These are phyloP conservation scores for Cladosporium sphaerospermum DNA, from an alignment of 2,329 filamentous ascomycete species.

Conservation along the genomic window DNA sequence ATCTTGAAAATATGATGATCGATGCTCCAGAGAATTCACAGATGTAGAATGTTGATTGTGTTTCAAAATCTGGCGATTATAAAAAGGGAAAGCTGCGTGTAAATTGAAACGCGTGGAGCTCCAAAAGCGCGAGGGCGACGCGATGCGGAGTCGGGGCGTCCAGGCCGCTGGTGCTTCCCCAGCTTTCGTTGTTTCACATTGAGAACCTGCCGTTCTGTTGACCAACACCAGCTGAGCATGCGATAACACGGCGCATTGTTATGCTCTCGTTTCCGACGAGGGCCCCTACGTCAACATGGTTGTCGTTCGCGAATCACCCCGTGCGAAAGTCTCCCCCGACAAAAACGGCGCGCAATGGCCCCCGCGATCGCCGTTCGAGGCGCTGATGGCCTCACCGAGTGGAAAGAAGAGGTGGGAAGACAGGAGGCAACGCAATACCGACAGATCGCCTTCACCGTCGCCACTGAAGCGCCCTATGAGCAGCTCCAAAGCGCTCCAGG, in stretches of 20 bases:
- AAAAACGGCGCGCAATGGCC: conserved; percentile 49
- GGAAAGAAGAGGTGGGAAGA: conserved; percentile 71
- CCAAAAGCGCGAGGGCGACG: not conserved
- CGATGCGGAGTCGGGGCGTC: not conserved
- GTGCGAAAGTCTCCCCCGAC: conserved; percentile 38
- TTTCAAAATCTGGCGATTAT: too few species aligned
- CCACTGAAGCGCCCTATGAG: conserved; percentile 33
- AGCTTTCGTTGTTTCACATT: conserved; percentile 2
- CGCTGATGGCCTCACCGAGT: conserved; percentile 63
- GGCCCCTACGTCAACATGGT: conserved; percentile 26
- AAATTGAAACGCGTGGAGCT: too few species aligned
- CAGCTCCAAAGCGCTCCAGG: conserved; percentile 25
- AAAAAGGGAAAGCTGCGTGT: too few species aligned
- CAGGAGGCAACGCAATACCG: conserved; percentile 49
- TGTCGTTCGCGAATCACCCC: conserved; percentile 44
- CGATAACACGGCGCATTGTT: conserved; percentile 10
- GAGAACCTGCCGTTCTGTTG: not conserved
- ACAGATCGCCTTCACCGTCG: conserved; percentile 50
- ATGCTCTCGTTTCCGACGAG: conserved; percentile 4
- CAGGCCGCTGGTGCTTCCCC: not conserved
- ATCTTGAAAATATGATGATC: too few species aligned
- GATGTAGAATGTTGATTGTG: too few species aligned
- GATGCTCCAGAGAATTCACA: too few species aligned
- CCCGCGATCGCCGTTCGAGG: conserved; percentile 56
- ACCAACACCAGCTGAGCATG: not conserved